Percentiles rank a stretch among this genome's conserved stretches.
Evolutionary conservation across 768 basidiomycete genomes (phyloP).

Genomic region (Rubroboletus satanas): DNA sequence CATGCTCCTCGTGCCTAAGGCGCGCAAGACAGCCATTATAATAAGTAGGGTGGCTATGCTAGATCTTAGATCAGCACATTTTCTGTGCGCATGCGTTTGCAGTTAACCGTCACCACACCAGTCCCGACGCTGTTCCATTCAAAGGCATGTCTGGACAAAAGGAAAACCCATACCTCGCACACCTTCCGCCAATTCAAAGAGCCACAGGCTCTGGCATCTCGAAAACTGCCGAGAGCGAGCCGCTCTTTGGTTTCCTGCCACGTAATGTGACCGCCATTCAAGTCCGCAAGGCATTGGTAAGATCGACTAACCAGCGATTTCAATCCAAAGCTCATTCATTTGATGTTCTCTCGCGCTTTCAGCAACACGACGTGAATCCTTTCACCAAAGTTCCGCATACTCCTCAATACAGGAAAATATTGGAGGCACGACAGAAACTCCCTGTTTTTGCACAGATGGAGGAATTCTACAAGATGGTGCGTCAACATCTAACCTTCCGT

Average conservation of each 20-base stretch:
- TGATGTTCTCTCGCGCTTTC: background rate
- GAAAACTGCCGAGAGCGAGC: slow-evolving; percentile 41
- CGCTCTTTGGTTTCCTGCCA: slow-evolving; percentile 71
- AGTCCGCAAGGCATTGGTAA: slow-evolving; percentile 67
- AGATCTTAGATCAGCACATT: slow-evolving; percentile 14
- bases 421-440: slow-evolving; percentile 79
- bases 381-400: slow-evolving; percentile 83
- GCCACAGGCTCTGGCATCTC: slow-evolving; percentile 5
- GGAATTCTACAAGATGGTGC: slow-evolving; percentile 85
- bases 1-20: background rate
- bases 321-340: background rate
- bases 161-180: slow-evolving; percentile 57
- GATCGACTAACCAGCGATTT: slow-evolving; percentile 19
- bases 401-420: slow-evolving; percentile 77
- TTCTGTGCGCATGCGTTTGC: background rate
- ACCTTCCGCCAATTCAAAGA: slow-evolving; percentile 35
- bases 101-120: slow-evolving; percentile 1
- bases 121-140: background rate
- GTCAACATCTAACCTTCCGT: slow-evolving; percentile 28
- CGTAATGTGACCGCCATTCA: slow-evolving; percentile 63
- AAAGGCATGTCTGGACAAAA: slow-evolving; percentile 13
- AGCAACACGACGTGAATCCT: slow-evolving; percentile 82
- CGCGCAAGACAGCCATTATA: background rate
- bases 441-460: slow-evolving; percentile 93
- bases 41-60: background rate